A percentile compares a stretch with the other conserved stretches of the same genome.
Evolutionary conservation across 257 asterid genomes (phyloP).

Genomic region (Capsicum pubescens): DNA sequence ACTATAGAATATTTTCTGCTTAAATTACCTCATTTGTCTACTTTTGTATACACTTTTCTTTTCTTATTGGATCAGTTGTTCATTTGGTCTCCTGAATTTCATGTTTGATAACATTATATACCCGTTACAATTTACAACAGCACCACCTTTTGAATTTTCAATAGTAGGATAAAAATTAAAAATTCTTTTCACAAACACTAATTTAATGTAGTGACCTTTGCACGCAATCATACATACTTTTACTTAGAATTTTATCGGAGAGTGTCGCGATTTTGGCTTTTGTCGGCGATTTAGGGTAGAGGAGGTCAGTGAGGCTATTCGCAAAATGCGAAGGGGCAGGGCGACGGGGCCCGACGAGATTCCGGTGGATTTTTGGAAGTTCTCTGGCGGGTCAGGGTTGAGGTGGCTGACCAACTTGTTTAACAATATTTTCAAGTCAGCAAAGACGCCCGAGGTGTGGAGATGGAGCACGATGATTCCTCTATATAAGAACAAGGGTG

Average conservation of each 20-base stretch:
- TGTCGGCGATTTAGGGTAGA: too few species aligned
- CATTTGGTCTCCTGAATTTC: neutral
- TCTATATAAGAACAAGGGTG: too few species aligned
- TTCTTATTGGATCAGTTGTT: neutral
- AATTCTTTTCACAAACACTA: constrained; percentile 9
- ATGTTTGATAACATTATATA: neutral
- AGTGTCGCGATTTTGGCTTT: too few species aligned
- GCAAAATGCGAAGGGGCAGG: too few species aligned
- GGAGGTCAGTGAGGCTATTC: too few species aligned
- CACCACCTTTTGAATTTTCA: neutral
- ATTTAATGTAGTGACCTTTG: neutral
- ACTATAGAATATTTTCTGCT: neutral
- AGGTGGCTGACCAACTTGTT: too few species aligned
- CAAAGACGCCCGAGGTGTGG: too few species aligned
- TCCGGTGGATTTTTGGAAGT: too few species aligned
- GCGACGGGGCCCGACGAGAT: too few species aligned
- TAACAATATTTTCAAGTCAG: too few species aligned
- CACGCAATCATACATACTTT: neutral
- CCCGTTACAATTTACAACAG: neutral
- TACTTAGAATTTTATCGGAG: neutral
- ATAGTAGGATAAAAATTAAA: neutral
- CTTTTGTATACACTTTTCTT: neutral
- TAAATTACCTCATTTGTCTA: neutral
- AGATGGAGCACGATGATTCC: too few species aligned
- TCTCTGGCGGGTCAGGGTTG: too few species aligned